Conservation (phyloP, 345 rosid species). For the Erodium maritimum region DNA sequence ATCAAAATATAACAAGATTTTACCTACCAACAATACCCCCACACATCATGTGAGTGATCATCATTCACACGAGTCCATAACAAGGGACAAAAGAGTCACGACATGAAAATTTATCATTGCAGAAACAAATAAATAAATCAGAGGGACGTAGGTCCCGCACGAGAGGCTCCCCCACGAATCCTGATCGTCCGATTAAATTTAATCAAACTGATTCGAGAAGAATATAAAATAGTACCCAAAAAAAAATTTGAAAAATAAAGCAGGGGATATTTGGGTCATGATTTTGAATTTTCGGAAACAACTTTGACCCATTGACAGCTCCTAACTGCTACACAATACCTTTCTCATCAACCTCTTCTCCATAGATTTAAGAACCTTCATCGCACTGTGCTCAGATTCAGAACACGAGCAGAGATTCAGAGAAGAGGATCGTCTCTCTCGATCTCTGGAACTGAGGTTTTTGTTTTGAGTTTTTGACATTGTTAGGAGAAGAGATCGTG, state of each 20-base stretch:
- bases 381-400: not conserved
- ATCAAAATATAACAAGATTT: too few species aligned
- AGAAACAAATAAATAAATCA: too few species aligned
- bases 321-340: constrained; percentile 22
- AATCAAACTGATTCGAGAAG: not conserved
- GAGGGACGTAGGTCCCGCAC: not conserved
- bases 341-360: not conserved
- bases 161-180: constrained; percentile 11
- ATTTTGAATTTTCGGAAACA: constrained; percentile 27
- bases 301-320: constrained; percentile 31
- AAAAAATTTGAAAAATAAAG: not conserved
- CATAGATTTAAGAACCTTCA: not conserved
- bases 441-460: not conserved
- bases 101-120: too few species aligned
- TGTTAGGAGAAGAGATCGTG: too few species aligned
- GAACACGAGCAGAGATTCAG: not conserved
- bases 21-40: too few species aligned
- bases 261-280: constrained; percentile 21
- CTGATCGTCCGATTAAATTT: too few species aligned
- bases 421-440: not conserved
- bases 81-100: not conserved
- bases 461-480: not conserved
- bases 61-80: too few species aligned
- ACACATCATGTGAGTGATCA: too few species aligned
- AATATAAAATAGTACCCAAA: not conserved